Evolutionary conservation across 345 rosid species (phyloP).

Genomic region (Lepidium sativum): DNA sequence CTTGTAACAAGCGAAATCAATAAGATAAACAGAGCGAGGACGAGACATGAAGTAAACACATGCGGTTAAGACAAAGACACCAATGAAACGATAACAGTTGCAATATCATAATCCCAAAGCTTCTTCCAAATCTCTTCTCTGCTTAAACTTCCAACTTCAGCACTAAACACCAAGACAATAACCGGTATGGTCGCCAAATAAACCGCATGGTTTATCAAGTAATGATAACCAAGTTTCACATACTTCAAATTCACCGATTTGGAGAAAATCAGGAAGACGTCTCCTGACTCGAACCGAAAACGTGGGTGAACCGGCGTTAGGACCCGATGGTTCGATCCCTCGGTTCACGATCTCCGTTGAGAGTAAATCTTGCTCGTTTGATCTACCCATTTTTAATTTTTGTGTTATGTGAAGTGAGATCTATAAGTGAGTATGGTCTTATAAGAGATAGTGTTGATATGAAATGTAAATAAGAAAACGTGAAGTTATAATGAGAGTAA

Average conservation of each 20-base stretch:
- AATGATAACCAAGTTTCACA: constrained; percentile 88
- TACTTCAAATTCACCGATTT: constrained; percentile 93
- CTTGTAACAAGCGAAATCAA: constrained; percentile 74
- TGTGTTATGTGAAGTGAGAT: background rate
- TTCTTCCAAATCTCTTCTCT: constrained; percentile 79
- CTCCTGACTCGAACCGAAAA: constrained; percentile 92
- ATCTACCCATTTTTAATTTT: constrained; percentile 23
- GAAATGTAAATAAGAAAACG: constrained; percentile 16
- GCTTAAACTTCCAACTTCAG: constrained; percentile 78
- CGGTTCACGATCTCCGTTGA: constrained; percentile 92
- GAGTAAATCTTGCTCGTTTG: constrained; percentile 64
- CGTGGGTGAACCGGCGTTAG: constrained; percentile 74
- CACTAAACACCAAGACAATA: constrained; percentile 70
- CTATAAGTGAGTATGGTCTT: background rate
- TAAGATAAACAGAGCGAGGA: constrained; percentile 75
- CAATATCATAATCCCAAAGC: constrained; percentile 83
- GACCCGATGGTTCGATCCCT: constrained; percentile 83
- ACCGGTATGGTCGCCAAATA: constrained; percentile 88
- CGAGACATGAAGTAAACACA: constrained; percentile 76
- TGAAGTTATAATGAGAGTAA: constrained; percentile 14
- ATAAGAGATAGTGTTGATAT: constrained; percentile 11
- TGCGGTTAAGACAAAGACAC: constrained; percentile 59
- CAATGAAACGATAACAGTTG: constrained; percentile 53
- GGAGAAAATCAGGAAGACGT: constrained; percentile 87
- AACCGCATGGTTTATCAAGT: constrained; percentile 87